Base-by-base conservation (phyloP, 176 grass and related monocot genomes). In the Olyra latifolia region DNA sequence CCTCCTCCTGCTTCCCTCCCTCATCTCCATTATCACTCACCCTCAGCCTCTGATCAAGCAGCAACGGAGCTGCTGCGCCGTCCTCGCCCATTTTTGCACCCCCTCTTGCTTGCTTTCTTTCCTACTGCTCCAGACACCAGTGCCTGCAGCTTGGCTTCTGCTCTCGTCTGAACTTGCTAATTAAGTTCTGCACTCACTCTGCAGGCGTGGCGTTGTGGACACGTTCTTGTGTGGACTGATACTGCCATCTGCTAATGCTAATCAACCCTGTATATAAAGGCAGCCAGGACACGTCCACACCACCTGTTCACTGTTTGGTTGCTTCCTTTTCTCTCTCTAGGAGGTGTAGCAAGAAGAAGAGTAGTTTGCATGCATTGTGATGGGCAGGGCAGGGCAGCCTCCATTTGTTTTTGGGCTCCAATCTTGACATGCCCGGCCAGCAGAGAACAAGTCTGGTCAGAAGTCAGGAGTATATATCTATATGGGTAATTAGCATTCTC, bases 41-140 rank as follows among this genome's bases (percentile, higher is more conserved):
- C 38, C 12, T 67, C 8, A 40, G 0, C 53, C 38, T 57, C 23
- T 23, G 48, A 44, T 62, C 74, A 2, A 2, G 14, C 45, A 84
- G 60, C 81, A 78, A 74, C 39, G 79, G 74, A 52, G 53, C 74
- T 46, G 46, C 65, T 8, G 20, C 64, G 53, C 64, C 74, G 39
- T 77, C 63, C 56, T 66, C 32, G 25, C 61, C 69, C 84, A 80
- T 82, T 19, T 23, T 75, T 58, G 45, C 75, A 16, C 12, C 53
- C 45, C 54, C 69, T 27, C 38, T 6, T 5, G 8, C 41, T 20
- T 7, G 1, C 11, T 59, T 0, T 22, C 24, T 60, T 5, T 10
- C 7, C 49, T 19, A 7, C 50, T n/a, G 2, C 6, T 13, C 10
- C 9, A 24, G 8, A 56, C 10, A 3, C 0, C 22, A 4, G 54